A percentile compares a stretch with the other conserved stretches of the same genome.
phyloP scores from a whole-genome alignment of 2,329 filamentous ascomycete species.

The Cadophora sp. region DNA sequence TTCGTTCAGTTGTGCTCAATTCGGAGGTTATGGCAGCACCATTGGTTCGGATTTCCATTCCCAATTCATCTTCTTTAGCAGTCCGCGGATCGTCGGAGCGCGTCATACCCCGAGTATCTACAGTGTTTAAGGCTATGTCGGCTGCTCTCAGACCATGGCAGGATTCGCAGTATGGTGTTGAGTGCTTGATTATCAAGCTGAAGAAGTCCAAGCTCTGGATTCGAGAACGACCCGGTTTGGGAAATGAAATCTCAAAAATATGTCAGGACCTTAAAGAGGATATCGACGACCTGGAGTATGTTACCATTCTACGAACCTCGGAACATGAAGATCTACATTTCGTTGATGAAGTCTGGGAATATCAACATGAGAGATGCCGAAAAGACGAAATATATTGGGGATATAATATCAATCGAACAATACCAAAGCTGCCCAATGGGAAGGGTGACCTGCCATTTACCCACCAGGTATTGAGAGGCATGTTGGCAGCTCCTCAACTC shows the following conservation, averaged over 20 bases:
- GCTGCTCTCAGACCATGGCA: not conserved
- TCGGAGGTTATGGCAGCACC: not conserved
- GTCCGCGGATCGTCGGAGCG: not conserved
- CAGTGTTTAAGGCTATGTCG: not conserved
- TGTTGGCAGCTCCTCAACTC: not conserved
- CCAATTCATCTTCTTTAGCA: not conserved
- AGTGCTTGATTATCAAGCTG: not conserved
- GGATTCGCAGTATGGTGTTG: not conserved
- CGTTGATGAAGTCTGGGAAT: not conserved
- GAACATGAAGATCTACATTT: not conserved
- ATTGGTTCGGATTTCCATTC: not conserved
- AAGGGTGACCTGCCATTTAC: not conserved
- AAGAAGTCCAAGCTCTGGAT: not conserved
- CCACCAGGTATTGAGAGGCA: not conserved
- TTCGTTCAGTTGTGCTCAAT: not conserved
- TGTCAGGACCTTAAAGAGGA: not conserved
- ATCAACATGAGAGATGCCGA: not conserved
- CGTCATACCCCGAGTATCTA: not conserved
- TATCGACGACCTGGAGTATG: not conserved
- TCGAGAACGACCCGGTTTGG: not conserved
- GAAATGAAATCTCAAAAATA: not conserved
- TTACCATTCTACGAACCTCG: not conserved
- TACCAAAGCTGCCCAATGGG: not conserved
- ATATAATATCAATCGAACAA: not conserved
- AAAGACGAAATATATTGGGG: constrained; percentile 2